A percentile compares a stretch with the other conserved stretches of the same genome.
Evolutionary conservation across 1,284 basidiomycete genomes (phyloP).

Genomic region (Anthracocystis setariae): DNA sequence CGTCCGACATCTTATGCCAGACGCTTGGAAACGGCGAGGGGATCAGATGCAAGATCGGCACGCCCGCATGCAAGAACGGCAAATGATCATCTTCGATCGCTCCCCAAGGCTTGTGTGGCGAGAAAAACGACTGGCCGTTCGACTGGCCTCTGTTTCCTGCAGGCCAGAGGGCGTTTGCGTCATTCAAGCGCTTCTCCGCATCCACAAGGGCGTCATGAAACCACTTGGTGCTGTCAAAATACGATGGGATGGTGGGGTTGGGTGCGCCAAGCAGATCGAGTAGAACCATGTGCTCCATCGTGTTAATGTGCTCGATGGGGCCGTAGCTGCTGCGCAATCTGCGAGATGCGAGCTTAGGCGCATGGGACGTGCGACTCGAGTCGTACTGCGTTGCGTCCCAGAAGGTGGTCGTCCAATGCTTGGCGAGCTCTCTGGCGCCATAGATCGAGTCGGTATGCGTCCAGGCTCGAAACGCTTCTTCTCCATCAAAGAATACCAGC

Average conservation of each 20-base stretch:
- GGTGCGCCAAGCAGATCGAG: slow-evolving; percentile 63
- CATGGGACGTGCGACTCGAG: background rate
- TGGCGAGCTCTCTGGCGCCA: slow-evolving; percentile 74
- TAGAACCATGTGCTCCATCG: slow-evolving; percentile 63
- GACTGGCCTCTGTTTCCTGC: slow-evolving; percentile 10
- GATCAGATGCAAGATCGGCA: slow-evolving; percentile 90
- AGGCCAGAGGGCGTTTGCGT: slow-evolving; percentile 39
- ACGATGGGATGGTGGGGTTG: slow-evolving; percentile 53
- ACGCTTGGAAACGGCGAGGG: slow-evolving; percentile 87
- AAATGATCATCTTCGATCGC: slow-evolving; percentile 93
- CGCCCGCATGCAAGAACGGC: slow-evolving; percentile 85
- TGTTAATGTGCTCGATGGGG: slow-evolving; percentile 56
- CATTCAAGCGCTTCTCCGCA: slow-evolving; percentile 47
- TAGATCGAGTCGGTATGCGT: slow-evolving; percentile 90
- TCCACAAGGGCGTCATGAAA: slow-evolving; percentile 44
- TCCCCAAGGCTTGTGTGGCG: slow-evolving; percentile 69
- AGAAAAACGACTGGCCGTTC: slow-evolving; percentile 32
- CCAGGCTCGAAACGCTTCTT: slow-evolving; percentile 94
- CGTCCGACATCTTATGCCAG: slow-evolving; percentile 93
- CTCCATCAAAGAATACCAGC: slow-evolving; percentile 96
- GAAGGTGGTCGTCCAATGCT: slow-evolving; percentile 41
- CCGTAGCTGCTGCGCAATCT: slow-evolving; percentile 29
- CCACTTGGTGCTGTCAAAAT: slow-evolving; percentile 57
- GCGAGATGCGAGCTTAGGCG: slow-evolving; percentile 8
- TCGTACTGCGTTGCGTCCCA: slow-evolving; percentile 30